These are phyloP conservation scores for Amphicarpaea edgeworthii DNA, from an alignment of 306 rosid species.

Conservation along the genomic window DNA sequence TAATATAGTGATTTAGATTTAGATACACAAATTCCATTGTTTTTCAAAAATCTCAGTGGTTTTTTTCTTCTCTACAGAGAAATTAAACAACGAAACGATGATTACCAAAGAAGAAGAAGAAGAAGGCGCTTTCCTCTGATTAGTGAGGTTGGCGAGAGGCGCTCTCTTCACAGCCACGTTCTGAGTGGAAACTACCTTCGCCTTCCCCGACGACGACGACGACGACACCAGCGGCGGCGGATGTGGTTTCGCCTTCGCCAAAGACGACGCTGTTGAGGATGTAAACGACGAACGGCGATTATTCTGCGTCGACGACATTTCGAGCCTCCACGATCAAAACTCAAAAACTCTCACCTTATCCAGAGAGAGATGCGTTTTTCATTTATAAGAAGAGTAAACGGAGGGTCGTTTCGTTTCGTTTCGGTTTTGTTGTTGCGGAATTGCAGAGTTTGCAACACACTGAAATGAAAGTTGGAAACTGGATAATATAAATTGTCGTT, in stretches of 20 bases:
- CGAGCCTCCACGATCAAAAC: background rate
- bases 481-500: background rate
- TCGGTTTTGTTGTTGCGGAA: background rate
- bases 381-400: background rate
- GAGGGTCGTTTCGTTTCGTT: background rate
- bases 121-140: slow-evolving; percentile 54
- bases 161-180: slow-evolving; percentile 56
- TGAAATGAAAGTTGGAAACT: background rate
- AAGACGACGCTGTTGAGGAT: slow-evolving; percentile 67
- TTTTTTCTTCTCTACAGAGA: background rate
- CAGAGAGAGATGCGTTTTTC: background rate
- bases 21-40: background rate
- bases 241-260: slow-evolving; percentile 76
- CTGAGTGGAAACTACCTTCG: slow-evolving; percentile 39
- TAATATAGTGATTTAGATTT: background rate
- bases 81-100: background rate
- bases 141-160: slow-evolving; percentile 72
- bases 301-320: slow-evolving; percentile 63
- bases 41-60: background rate
- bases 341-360: too few relatives aligned
- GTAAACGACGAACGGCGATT: slow-evolving; percentile 73
- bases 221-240: slow-evolving; percentile 42
- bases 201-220: slow-evolving; percentile 49
- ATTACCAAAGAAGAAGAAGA: slow-evolving; percentile 56
- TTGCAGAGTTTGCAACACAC: background rate